Conservation (phyloP, 2,329 filamentous ascomycete species). For the Colletotrichum sp. region DNA sequence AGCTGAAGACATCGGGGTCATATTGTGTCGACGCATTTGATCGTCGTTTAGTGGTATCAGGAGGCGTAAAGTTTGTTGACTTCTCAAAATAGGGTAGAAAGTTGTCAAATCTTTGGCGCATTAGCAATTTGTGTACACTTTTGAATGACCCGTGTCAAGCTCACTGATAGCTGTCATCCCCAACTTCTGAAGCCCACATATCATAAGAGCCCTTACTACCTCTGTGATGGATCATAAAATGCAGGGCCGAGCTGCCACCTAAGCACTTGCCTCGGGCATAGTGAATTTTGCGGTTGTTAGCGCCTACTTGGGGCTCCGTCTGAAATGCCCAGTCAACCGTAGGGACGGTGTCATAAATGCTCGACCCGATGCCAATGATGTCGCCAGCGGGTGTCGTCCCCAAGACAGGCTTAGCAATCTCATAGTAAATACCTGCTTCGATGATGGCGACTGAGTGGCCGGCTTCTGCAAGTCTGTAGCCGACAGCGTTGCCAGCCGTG, state of each 20-base stretch:
- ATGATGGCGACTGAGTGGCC: slow-evolving; percentile 37
- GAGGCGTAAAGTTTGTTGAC: slow-evolving; percentile 33
- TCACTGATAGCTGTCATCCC: slow-evolving; percentile 30
- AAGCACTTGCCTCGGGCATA: slow-evolving; percentile 41
- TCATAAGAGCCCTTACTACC: slow-evolving; percentile 27
- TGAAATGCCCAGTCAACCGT: slow-evolving; percentile 34
- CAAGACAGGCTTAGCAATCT: slow-evolving; percentile 31
- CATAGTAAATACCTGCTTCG: slow-evolving; percentile 39
- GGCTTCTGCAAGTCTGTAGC: slow-evolving; percentile 33
- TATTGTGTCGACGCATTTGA: slow-evolving; percentile 26
- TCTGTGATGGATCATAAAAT: slow-evolving; percentile 32
- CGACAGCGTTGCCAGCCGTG: slow-evolving; percentile 40
- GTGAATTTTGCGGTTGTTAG: slow-evolving; percentile 31
- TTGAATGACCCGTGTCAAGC: background rate
- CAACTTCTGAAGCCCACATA: slow-evolving; percentile 35
- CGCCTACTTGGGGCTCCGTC: slow-evolving; percentile 27
- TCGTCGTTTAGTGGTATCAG: slow-evolving; percentile 13
- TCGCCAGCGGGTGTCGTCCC: slow-evolving; percentile 24
- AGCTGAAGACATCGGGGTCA: slow-evolving; percentile 25
- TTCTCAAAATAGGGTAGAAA: slow-evolving; percentile 36
- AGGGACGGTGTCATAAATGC: slow-evolving; percentile 18
- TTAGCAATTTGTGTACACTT: background rate
- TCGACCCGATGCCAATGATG: background rate
- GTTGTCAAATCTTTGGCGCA: slow-evolving; percentile 18
- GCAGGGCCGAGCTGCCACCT: slow-evolving; percentile 31